These are phyloP conservation scores for Lactarius sanguifluus DNA, from an alignment of 768 basidiomycete genomes.

Conservation along the genomic window DNA sequence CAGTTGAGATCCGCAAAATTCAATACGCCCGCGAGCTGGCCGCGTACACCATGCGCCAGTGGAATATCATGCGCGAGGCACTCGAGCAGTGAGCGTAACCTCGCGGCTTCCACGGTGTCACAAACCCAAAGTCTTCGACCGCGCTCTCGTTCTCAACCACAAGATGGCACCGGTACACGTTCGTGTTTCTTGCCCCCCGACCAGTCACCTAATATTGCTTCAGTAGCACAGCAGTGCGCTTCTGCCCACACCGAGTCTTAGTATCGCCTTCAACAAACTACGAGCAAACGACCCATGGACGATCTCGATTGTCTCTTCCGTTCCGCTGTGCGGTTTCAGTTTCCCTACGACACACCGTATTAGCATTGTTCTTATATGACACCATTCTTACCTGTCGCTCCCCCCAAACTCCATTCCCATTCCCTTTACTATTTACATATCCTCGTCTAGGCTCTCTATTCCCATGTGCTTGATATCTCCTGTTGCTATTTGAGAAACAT, in stretches of 20 bases:
- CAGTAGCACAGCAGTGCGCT: constrained; percentile 4
- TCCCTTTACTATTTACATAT: background rate
- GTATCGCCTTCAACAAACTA: background rate
- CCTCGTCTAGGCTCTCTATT: background rate
- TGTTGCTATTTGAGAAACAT: background rate
- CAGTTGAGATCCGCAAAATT: constrained; percentile 36
- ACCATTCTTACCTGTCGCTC: background rate
- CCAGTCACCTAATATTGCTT: background rate
- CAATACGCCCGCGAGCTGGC: constrained; percentile 42
- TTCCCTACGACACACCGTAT: background rate
- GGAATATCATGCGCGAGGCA: constrained; percentile 36
- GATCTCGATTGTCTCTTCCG: background rate
- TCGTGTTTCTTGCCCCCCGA: background rate
- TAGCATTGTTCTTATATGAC: background rate
- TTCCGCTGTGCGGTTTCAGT: background rate
- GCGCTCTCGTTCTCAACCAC: constrained; percentile 1
- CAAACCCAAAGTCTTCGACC: background rate
- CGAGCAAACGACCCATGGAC: background rate
- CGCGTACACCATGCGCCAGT: constrained; percentile 42
- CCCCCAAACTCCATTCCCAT: background rate
- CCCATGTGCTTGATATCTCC: background rate
- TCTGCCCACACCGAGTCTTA: background rate
- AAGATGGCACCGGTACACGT: background rate
- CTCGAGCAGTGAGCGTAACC: constrained; percentile 29
- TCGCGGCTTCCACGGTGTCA: background rate